These are phyloP conservation scores for Penicillium sp. DNA, from an alignment of 2,329 filamentous ascomycete genomes.

Conservation along the genomic window DNA sequence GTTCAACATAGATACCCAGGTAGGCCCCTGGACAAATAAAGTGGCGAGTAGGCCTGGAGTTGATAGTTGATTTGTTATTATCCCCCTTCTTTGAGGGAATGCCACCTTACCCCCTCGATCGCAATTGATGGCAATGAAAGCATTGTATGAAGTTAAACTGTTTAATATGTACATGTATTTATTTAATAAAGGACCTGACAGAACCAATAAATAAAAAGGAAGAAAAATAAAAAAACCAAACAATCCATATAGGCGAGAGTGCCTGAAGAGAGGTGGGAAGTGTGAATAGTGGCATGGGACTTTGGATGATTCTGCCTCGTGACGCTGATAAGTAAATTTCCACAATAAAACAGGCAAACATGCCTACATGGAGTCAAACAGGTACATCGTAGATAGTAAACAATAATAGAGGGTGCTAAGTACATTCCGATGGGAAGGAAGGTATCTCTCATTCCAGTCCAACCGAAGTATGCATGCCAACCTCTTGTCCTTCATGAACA, in stretches of 20 bases:
- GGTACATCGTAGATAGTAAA: neutral
- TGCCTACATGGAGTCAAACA: neutral
- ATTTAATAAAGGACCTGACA: neutral
- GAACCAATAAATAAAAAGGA: neutral
- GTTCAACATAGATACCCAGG: neutral
- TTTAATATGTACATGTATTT: neutral
- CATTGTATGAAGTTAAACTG: neutral
- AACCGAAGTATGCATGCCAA: constrained; percentile 6
- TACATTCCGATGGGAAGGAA: constrained; percentile 7
- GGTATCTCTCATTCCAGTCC: constrained; percentile 7
- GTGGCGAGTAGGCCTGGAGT: neutral
- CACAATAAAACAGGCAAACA: neutral
- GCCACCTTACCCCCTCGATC: neutral
- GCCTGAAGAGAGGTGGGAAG: neutral
- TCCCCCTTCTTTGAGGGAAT: constrained; percentile 9
- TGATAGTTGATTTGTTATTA: neutral
- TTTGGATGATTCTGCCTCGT: neutral
- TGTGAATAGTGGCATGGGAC: neutral
- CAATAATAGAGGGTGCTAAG: neutral
- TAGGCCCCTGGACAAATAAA: neutral
- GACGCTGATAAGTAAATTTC: neutral
- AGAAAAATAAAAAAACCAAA: too few relatives aligned
- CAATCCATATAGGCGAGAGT: neutral
- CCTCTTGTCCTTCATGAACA: neutral
- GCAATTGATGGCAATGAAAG: neutral